Base-by-base conservation (phyloP, 495 filamentous ascomycete genomes). In the Aspergillus incahuasiensis region DNA sequence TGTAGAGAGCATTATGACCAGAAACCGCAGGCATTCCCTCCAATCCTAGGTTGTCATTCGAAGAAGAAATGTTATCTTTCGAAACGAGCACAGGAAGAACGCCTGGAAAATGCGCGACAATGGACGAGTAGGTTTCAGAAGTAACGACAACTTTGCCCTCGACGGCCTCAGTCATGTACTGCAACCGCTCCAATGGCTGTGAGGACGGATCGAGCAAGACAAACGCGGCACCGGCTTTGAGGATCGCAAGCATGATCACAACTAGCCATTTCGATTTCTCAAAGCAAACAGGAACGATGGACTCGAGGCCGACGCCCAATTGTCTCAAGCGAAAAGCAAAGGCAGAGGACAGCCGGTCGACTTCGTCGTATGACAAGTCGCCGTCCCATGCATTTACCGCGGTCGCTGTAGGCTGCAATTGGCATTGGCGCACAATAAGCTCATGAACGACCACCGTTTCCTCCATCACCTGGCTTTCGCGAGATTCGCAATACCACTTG, bases 161-260 rank as follows among this genome's bases (percentile, higher is more conserved):
- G 25, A 20, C 39, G 4, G n/a, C 6, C 16, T 18, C 6, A 3
- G 6, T 5, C n/a, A 42, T 18, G 81, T 74, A 18, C 64, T 68
- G n/a, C 65, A 56, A 24, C 81, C 57, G 21, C 79, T 66, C 5
- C 70, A 68, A 28, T 28, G 25, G 40, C 71, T 66, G 1, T 6
- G 73, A 64, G 0, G 63, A 52, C 6, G 70, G 65, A 54, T 83
- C 79, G 5, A 84, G 58, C 0, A 66, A 62, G 9, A 78, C 66
- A 60, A 72, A 75, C 0, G 70, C 74, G 11, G 67, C 74, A 1
- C 79, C 79, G 12, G 76, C 73, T 49, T 79, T 77, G n/a, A 79
- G 45, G 7, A 79, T 66, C 0, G 62, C 74, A 4, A 77, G 55
- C 39, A 74, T 61, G 6, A 71, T 60, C 18, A 80, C 61, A 0